Percentiles rank a stretch among this genome's conserved stretches.
phyloP scores from a whole-genome alignment of 306 rosid genomes.

The Acacia crassicarpa region DNA sequence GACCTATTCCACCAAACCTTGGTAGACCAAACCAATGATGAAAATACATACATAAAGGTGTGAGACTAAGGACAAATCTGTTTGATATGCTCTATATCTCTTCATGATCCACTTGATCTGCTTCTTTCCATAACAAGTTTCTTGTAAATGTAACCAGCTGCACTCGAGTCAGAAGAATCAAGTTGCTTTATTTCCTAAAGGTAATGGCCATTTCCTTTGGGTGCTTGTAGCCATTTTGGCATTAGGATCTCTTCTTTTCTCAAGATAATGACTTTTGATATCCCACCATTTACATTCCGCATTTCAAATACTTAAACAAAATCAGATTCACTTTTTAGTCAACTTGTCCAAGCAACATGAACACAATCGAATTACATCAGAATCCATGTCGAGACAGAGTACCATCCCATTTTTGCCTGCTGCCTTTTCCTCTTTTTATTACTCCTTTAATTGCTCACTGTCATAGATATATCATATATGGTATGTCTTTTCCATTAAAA shows the following conservation, averaged over 20 bases:
- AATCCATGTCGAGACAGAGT: conserved; percentile 27
- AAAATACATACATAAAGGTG: background rate
- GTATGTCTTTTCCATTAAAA: conserved; percentile 2
- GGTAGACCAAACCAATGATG: background rate
- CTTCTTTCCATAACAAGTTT: background rate
- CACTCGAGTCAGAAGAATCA: background rate
- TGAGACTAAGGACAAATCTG: background rate
- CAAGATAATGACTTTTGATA: conserved; percentile 31
- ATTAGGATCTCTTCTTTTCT: conserved; percentile 18
- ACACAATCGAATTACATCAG: conserved; percentile 30
- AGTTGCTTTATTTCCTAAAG: background rate
- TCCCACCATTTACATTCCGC: conserved; percentile 30
- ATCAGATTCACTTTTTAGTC: conserved; percentile 33
- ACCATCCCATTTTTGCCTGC: background rate
- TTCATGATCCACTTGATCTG: background rate
- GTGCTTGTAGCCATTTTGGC: conserved; percentile 28
- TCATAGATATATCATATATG: background rate
- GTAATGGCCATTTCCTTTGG: conserved; percentile 12
- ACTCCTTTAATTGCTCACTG: background rate
- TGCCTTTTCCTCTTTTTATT: background rate
- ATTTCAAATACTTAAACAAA: conserved; percentile 31
- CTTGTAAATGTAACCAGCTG: background rate
- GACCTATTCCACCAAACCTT: background rate
- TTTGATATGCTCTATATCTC: background rate
- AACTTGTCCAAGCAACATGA: conserved; percentile 42